Evolutionary conservation across 2,329 filamentous ascomycete species (phyloP).

Genomic region (Colletotrichum camelliae): DNA sequence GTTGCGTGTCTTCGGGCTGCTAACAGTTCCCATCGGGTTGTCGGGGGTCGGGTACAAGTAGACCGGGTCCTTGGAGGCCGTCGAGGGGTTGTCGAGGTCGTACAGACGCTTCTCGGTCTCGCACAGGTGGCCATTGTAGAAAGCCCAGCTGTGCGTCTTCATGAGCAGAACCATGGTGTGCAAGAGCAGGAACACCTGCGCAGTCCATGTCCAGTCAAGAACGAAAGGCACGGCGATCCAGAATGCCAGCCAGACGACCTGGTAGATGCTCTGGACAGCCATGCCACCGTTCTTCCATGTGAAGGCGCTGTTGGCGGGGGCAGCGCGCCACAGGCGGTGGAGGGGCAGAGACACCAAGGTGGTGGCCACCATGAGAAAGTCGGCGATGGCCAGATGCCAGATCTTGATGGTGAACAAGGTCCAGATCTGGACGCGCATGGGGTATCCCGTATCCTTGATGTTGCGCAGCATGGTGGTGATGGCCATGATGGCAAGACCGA

Average conservation of each 20-base stretch:
- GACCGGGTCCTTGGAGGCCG: slow-evolving; percentile 64
- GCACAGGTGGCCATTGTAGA: slow-evolving; percentile 95
- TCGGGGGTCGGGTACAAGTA: slow-evolving; percentile 76
- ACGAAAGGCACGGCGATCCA: slow-evolving; percentile 89
- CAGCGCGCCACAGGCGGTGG: slow-evolving; percentile 68
- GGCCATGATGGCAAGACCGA: slow-evolving; percentile 94
- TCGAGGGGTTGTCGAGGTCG: slow-evolving; percentile 75
- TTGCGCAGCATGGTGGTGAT: slow-evolving; percentile 93
- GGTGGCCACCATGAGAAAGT: slow-evolving; percentile 82
- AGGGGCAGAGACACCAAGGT: slow-evolving; percentile 76
- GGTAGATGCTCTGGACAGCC: slow-evolving; percentile 81
- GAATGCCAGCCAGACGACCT: slow-evolving; percentile 77
- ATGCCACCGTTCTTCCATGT: slow-evolving; percentile 83
- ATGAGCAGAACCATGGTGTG: slow-evolving; percentile 92
- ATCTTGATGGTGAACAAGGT: slow-evolving; percentile 86
- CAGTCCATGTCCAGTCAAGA: slow-evolving; percentile 93
- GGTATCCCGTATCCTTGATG: slow-evolving; percentile 90
- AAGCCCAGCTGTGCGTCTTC: slow-evolving; percentile 99
- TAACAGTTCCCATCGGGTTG: slow-evolving; percentile 50
- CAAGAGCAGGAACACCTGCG: slow-evolving; percentile 91
- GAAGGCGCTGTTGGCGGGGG: slow-evolving; percentile 55
- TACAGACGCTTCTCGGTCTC: slow-evolving; percentile 83
- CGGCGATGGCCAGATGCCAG: slow-evolving; percentile 83
- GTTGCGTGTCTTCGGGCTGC: slow-evolving; percentile 19
- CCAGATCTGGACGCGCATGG: slow-evolving; percentile 87